Evolutionary conservation across 352 stramenopile species (phyloP), one percentile per base, ranked within the genome.

Genomic region (Globisporangium ultimum): DNA sequence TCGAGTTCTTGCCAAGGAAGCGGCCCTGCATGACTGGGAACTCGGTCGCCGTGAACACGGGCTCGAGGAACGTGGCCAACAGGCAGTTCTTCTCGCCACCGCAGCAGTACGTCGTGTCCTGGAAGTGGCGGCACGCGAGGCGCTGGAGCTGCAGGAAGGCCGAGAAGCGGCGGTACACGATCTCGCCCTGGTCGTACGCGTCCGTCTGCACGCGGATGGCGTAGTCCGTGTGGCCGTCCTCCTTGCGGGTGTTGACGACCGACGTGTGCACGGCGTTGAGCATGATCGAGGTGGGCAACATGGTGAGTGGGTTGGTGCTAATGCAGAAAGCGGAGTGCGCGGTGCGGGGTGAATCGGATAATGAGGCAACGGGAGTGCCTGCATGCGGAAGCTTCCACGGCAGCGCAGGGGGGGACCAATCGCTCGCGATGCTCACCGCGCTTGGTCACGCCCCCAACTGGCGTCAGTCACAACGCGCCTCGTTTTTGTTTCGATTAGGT

Each of bases 141-240:
- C 84, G 78, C 67, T 94, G 84, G 20, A 94, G 80, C 69, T 94
- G 78, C 60, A 92, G 68, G 63, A 94, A 94, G 48, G 82, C 80
- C 54, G 84, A 94, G 76, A 90, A 94, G 60, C 84, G 84, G 48
- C 84, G 80, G 71, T 92, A 92, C 2, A 94, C 80, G 59, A 94
- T 74, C 61, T 78, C 76, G 17, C 70, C 66, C 34, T 84, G 72
- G 59, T 76, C 76, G 55, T 68, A 83, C 36, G 71, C 65, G 55
- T 84, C 74, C 46, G 78, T 75, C 71, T 87, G 77, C 50, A 94
- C 79, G 43, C 80, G 78, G 67, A 94, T 87, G 53, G 80, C 82
- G 57, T 94, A 94, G 70, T 94, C 82, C n/a, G 84, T 94, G 78
- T 92, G 82, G 47, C 80, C 67, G 51, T 70, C 70, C 38, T 87